Evolutionary conservation across 257 asterid species (phyloP), one percentile per base, ranked within the genome.

Genomic region (Rubia yunnanensis): DNA sequence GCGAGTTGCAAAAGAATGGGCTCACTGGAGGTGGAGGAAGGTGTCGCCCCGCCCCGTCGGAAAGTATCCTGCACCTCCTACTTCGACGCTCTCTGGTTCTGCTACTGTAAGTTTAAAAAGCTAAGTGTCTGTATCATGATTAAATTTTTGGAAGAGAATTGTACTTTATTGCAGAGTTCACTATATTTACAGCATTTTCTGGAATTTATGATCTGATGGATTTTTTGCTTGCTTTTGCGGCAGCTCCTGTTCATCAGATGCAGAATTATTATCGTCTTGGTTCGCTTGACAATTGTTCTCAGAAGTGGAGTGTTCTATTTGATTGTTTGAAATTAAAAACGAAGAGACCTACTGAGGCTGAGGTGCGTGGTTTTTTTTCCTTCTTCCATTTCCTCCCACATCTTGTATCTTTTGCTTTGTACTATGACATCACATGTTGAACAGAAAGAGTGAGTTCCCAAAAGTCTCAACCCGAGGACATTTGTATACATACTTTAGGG

Each of bases 191-290:
- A 23, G 60, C 55, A 23, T 15, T 22, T 28, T 13, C 64, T 20
- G 31, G 63, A 41, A 50, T 27, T 50, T 34, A 68, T 54, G 23
- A 31, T 60, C 63, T 69, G 71, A 73, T 73, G 62, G 9, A 32
- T 32, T 56, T 23, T 62, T 68, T n/a, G n/a, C n/a, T n/a, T n/a
- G n/a, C n/a, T n/a, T 46, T 56, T 55, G 26, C 80, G 74, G 72
- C 92, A 92, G 96, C 98, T 76, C 98, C 98, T 0, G 91, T 88
- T 35, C 86, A 89, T 79, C 98, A 92, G 86, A 15, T 92, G 89
- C 95, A 87, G 81, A 94, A 92, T 54, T 92, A 92, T 73, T 92
- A 92, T 80, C 91, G 96, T 65, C 76, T 76, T 55, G 98, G 96
- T 17, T 52, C 26, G 27, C 86, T 92, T 4, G 98, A 92, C 85